Evolutionary conservation across 805 yeast species (phyloP).

Genomic region (Zygotorulaspora danielsina): DNA sequence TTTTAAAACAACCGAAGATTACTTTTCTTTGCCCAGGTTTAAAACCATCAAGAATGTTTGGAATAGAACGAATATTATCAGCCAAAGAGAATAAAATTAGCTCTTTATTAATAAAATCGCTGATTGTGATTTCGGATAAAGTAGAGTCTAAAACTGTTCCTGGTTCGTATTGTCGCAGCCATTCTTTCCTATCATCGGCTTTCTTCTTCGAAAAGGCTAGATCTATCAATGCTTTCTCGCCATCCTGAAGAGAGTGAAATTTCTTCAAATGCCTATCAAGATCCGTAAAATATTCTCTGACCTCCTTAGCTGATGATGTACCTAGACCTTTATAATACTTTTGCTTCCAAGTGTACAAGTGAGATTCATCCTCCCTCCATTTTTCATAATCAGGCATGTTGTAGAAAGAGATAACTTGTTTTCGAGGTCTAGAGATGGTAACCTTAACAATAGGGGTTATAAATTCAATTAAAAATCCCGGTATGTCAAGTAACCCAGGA

Average conservation of each 20-base stretch:
- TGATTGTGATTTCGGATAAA: conserved; percentile 72
- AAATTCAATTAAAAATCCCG: conserved; percentile 89
- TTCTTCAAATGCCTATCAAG: conserved; percentile 81
- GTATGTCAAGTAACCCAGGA: conserved; percentile 86
- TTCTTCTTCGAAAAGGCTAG: conserved; percentile 91
- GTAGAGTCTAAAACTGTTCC: conserved; percentile 89
- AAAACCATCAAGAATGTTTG: conserved; percentile 88
- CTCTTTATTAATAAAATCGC: conserved; percentile 93
- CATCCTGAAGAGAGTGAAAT: conserved; percentile 74
- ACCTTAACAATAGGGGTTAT: conserved; percentile 96
- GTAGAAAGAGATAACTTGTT: conserved; percentile 67
- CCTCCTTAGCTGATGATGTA: conserved; percentile 80
- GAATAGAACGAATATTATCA: conserved; percentile 92
- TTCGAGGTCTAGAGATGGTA: conserved; percentile 61
- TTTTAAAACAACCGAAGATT: conserved; percentile 76
- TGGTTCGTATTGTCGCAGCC: conserved; percentile 87
- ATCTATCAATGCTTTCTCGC: conserved; percentile 75
- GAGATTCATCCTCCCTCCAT: conserved; percentile 87
- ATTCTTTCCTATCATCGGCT: conserved; percentile 95
- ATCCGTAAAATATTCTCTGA: conserved; percentile 81
- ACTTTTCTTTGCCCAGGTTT: conserved; percentile 98
- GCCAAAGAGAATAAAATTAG: conserved; percentile 94
- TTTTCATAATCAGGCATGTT: conserved; percentile 93
- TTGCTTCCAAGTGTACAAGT: conserved; percentile 73
- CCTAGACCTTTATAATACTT: conserved; percentile 99